Evolutionary conservation across 805 yeast genomes (phyloP), one percentile per base, ranked within the genome.

Genomic region (Kuraishia ogatae): DNA sequence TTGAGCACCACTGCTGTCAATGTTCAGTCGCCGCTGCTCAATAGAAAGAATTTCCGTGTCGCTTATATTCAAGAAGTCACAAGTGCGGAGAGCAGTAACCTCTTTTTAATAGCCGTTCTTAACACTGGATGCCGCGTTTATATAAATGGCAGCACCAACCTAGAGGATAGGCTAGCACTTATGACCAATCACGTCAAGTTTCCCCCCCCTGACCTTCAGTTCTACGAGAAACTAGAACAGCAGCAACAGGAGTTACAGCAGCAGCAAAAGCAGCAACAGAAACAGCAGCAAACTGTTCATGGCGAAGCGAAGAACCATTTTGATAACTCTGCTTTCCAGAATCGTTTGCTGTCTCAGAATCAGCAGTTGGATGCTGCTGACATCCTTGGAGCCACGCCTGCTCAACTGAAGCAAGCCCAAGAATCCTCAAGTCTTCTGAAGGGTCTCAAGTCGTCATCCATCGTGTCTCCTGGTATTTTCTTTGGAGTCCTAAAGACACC

Each of bases 391-490:
- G 53, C 66, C 17, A 64, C 71, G 2, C 65, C 69, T 15, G 62
- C 66, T 43, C 68, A 68, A 55, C 64, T 80, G 39, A 79, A 74
- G 56, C 78, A 82, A 21, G 75, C 87, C 66, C 83, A 81, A 59
- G 82, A 79, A 60, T 74, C 79, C 0, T 75, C 83, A 6, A 68
- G 76, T 1, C 65, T 90, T 51, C 72, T 85, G 56, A 79, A 78
- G 57, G 80, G 85, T 50, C 77, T 87, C 26, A 73, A 79, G 48
- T 73, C 82, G 11, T 77, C 87, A 24, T 77, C 80, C 35, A 74
- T 92, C 13, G 74, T 89, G 29, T 83, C 96, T 21, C 97, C 97
- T 0, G 96, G 96, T n/a, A 84, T 90, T 2, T 92, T 84, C 63
- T 76, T 92, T 57, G 85, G 89, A 47, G 87, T 85, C 13, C 78